Evolutionary conservation across 331 rosid genomes (phyloP).

Genomic region (Acacia pycnantha): DNA sequence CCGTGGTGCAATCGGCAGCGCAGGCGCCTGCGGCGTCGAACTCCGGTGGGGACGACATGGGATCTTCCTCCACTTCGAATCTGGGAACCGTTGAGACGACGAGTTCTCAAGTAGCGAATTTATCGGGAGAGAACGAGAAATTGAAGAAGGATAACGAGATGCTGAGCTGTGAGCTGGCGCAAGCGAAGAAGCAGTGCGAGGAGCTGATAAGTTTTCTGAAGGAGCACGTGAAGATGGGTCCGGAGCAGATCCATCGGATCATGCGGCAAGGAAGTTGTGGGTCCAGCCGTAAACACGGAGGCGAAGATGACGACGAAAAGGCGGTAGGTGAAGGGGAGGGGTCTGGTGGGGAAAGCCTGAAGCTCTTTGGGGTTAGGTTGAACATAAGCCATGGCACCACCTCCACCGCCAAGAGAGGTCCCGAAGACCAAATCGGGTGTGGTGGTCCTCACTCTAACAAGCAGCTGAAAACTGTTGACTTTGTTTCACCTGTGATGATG

Average conservation of each 20-base stretch:
- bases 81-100: conserved; percentile 65
- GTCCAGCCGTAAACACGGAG: conserved; percentile 31
- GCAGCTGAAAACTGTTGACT: conserved; percentile 47
- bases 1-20: conserved; percentile 12
- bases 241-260: conserved; percentile 68
- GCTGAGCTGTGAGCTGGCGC: conserved; percentile 63
- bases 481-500: conserved; percentile 33
- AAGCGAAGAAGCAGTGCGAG: conserved; percentile 75
- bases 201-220: conserved; percentile 59
- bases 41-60: conserved; percentile 70
- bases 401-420: conserved; percentile 36
- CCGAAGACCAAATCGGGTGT: conserved; percentile 50
- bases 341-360: conserved; percentile 41
- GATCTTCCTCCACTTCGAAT: conserved; percentile 72
- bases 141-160: conserved; percentile 71
- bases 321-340: conserved; percentile 22
- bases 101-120: conserved; percentile 32
- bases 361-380: conserved; percentile 94
- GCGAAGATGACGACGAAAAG: conserved; percentile 23
- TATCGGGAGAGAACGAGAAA: conserved; percentile 72
- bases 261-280: conserved; percentile 45
- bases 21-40: conserved; percentile 23
- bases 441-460: conserved; percentile 51
- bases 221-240: conserved; percentile 57
- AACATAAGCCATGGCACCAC: conserved; percentile 21